These are phyloP conservation scores for Daldinia sp. DNA, from an alignment of 2,329 filamentous ascomycete genomes.

Conservation along the genomic window DNA sequence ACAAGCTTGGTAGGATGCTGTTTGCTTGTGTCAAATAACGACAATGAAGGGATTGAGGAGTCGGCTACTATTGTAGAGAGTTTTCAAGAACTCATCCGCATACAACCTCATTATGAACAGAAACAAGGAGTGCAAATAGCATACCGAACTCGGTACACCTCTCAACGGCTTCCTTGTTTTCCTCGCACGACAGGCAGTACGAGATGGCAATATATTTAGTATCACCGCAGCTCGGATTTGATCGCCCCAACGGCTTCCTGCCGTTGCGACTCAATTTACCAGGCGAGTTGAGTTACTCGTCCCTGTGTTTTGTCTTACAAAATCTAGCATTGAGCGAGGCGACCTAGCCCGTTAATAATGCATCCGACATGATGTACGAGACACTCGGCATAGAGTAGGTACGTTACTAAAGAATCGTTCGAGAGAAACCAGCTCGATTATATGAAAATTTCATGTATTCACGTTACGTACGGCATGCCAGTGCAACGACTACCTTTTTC, in stretches of 20 bases:
- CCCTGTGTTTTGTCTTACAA: neutral
- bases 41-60: neutral
- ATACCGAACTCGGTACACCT: neutral
- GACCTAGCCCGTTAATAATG: neutral
- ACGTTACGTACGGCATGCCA: conserved; percentile 14
- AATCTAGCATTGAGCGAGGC: neutral
- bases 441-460: conserved; percentile 20
- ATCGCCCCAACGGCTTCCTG: neutral
- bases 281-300: neutral
- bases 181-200: neutral
- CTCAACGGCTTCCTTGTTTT: neutral
- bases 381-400: neutral
- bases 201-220: neutral
- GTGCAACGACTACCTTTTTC: neutral
- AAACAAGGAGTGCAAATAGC: neutral
- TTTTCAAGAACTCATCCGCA: neutral
- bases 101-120: neutral
- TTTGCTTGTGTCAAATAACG: neutral
- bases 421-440: conserved; percentile 9
- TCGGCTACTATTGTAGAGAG: too few species aligned
- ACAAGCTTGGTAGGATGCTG: too few species aligned
- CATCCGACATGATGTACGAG: neutral
- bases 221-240: neutral
- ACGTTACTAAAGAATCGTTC: neutral
- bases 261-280: neutral